These are phyloP conservation scores for Alternaria ethzedia DNA, from an alignment of 2,329 filamentous ascomycete genomes.

Conservation along the genomic window DNA sequence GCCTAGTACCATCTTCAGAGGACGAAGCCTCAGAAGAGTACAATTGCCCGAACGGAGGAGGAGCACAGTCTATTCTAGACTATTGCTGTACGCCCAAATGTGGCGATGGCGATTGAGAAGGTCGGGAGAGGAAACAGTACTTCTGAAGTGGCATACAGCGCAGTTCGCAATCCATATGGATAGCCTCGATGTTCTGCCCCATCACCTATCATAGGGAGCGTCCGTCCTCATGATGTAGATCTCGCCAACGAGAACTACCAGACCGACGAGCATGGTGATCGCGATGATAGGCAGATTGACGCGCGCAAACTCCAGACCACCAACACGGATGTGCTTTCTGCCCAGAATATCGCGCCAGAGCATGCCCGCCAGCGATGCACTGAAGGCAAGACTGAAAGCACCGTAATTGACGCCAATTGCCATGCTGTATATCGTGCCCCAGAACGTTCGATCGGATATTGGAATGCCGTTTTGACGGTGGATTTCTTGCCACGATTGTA, in stretches of 20 bases:
- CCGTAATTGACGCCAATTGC: constrained; percentile 77
- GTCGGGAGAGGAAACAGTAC: background rate
- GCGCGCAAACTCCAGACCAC: constrained; percentile 68
- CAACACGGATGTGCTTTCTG: constrained; percentile 71
- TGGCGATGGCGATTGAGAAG: background rate
- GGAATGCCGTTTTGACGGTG: constrained; percentile 54
- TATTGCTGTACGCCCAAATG: background rate
- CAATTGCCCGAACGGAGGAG: background rate
- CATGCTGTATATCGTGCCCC: constrained; percentile 75
- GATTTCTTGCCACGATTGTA: constrained; percentile 72
- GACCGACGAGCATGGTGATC: constrained; percentile 70
- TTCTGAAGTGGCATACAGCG: background rate
- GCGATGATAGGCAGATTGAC: constrained; percentile 75
- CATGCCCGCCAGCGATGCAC: constrained; percentile 73
- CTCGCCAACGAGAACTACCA: constrained; percentile 66
- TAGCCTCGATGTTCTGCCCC: background rate
- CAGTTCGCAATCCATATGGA: background rate
- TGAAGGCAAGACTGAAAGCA: constrained; percentile 75
- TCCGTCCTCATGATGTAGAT: constrained; percentile 63
- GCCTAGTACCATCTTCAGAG: background rate
- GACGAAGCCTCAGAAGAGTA: background rate
- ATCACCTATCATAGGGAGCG: constrained; percentile 9
- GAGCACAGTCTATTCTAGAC: background rate
- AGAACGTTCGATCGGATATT: constrained; percentile 71
- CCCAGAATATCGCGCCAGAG: constrained; percentile 74